Evolutionary conservation across 1,139 yeast species (phyloP).

Genomic region (Yamadazyma kanchanaburiensis): DNA sequence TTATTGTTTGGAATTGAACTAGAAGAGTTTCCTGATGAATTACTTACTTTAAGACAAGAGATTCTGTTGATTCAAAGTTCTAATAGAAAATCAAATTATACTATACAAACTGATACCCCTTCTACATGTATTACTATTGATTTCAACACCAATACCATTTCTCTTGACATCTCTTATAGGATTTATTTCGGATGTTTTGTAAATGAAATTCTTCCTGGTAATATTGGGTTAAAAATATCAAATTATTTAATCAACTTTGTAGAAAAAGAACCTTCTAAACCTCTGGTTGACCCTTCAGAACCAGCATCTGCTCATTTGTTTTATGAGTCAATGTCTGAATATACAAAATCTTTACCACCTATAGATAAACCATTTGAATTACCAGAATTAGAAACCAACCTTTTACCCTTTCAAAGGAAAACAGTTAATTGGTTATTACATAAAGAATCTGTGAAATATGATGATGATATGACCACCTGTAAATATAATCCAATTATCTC

Average conservation of each 20-base stretch:
- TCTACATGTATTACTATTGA: conserved; percentile 9
- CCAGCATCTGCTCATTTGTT: conserved; percentile 25
- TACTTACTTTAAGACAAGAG: conserved; percentile 10
- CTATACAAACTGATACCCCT: conserved; percentile 10
- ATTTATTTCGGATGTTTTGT: conserved; percentile 14
- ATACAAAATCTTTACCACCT: conserved; percentile 22
- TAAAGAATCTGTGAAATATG: conserved; percentile 52
- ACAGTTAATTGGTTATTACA: conserved; percentile 64
- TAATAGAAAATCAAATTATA: conserved; percentile 11
- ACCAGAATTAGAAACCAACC: conserved; percentile 48
- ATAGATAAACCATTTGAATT: conserved; percentile 24
- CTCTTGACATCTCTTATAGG: conserved; percentile 7
- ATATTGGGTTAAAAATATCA: conserved; percentile 10
- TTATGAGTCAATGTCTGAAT: conserved; percentile 32
- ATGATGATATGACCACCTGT: conserved; percentile 17
- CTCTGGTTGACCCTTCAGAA: conserved; percentile 6
- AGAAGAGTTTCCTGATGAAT: conserved; percentile 1
- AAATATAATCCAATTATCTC: conserved; percentile 20
- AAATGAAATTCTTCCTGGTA: conserved; percentile 11
- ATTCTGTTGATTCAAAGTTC: conserved; percentile 9
- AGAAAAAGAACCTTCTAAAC: conserved; percentile 4
- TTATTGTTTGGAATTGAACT: conserved; percentile 13
- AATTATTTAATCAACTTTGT: conserved; percentile 7
- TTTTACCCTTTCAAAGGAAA: conserved; percentile 58
- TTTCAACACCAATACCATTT: conserved; percentile 6